Percentiles rank a stretch among this genome's conserved stretches.
These are phyloP conservation scores for Colletotrichum sp. DNA, from an alignment of 2,329 filamentous ascomycete genomes.

Conservation along the genomic window DNA sequence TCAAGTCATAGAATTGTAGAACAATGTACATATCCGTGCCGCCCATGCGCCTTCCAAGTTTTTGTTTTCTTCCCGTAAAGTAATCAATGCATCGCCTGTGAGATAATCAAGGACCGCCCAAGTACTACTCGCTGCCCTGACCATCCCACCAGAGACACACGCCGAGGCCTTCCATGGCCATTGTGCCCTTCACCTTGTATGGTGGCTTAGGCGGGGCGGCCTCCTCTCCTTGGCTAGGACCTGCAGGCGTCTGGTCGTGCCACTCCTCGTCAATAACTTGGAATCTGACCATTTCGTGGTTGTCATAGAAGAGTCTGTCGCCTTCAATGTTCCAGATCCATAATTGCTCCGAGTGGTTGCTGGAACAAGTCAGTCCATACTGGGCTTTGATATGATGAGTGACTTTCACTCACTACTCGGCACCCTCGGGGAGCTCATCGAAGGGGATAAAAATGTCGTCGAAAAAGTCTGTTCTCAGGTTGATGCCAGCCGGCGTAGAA, in stretches of 20 bases:
- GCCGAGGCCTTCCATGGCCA: slow-evolving; percentile 67
- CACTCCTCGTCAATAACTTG: slow-evolving; percentile 87
- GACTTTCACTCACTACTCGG: slow-evolving; percentile 67
- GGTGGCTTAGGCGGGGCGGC: slow-evolving; percentile 68
- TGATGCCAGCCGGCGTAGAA: slow-evolving; percentile 73
- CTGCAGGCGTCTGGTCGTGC: slow-evolving; percentile 83
- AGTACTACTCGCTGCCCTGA: slow-evolving; percentile 9
- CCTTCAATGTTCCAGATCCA: slow-evolving; percentile 86
- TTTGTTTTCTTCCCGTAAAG: neutral
- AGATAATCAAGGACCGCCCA: neutral
- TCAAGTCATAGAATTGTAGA: slow-evolving; percentile 38
- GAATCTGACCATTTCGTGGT: slow-evolving; percentile 86
- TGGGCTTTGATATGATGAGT: neutral
- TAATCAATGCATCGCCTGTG: neutral
- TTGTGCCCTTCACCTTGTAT: slow-evolving; percentile 70
- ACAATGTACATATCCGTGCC: neutral
- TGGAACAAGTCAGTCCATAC: slow-evolving; percentile 37
- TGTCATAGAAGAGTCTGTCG: slow-evolving; percentile 83
- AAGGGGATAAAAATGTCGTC: slow-evolving; percentile 86
- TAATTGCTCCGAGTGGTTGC: slow-evolving; percentile 74
- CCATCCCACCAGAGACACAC: slow-evolving; percentile 68
- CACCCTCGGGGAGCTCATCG: slow-evolving; percentile 75
- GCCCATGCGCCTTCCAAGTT: neutral
- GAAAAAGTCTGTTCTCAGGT: slow-evolving; percentile 88
- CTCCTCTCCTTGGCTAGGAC: slow-evolving; percentile 66